Percentiles rank a stretch among this genome's conserved stretches.
These are phyloP conservation scores for Harrya chromipes DNA, from an alignment of 768 basidiomycete species.

Conservation along the genomic window DNA sequence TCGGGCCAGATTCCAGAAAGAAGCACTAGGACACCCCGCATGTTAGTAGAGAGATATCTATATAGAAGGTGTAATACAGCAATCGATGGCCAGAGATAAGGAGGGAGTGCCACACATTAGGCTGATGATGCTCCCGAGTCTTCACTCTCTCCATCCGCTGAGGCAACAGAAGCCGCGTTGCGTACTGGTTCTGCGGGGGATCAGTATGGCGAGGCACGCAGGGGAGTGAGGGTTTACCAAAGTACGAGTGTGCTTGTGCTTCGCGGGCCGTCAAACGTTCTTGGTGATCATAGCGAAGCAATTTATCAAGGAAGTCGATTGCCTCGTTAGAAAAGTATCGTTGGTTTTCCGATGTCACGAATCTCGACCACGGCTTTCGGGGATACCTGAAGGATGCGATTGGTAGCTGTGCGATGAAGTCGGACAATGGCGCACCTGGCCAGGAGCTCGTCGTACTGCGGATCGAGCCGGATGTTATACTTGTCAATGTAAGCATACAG, in stretches of 20 bases:
- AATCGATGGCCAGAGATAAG: constrained; percentile 25
- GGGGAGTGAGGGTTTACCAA: constrained; percentile 49
- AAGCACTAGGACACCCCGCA: constrained; percentile 19
- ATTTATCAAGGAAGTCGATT: constrained; percentile 92
- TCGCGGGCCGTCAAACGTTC: constrained; percentile 93
- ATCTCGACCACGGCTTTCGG: constrained; percentile 92
- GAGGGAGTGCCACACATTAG: constrained; percentile 25
- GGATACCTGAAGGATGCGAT: constrained; percentile 57
- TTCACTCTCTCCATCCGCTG: constrained; percentile 64
- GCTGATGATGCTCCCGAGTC: constrained; percentile 34
- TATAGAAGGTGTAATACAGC: constrained; percentile 35
- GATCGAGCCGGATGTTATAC: constrained; percentile 92
- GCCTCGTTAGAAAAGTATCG: constrained; percentile 96
- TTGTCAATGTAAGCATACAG: constrained; percentile 90
- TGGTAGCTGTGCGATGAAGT: constrained; percentile 8
- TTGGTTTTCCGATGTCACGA: constrained; percentile 94
- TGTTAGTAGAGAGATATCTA: constrained; percentile 28
- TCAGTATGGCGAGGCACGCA: constrained; percentile 17
- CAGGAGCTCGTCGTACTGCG: constrained; percentile 94
- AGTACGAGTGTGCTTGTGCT: constrained; percentile 91
- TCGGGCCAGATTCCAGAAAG: constrained; percentile 12
- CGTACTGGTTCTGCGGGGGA: constrained; percentile 62
- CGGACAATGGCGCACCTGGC: constrained; percentile 53
- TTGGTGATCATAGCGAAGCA: constrained; percentile 96
- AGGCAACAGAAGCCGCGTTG: constrained; percentile 39